Evolutionary conservation across 495 filamentous ascomycete genomes (phyloP).

Genomic region (Hyphodiscus hymeniophilus): DNA sequence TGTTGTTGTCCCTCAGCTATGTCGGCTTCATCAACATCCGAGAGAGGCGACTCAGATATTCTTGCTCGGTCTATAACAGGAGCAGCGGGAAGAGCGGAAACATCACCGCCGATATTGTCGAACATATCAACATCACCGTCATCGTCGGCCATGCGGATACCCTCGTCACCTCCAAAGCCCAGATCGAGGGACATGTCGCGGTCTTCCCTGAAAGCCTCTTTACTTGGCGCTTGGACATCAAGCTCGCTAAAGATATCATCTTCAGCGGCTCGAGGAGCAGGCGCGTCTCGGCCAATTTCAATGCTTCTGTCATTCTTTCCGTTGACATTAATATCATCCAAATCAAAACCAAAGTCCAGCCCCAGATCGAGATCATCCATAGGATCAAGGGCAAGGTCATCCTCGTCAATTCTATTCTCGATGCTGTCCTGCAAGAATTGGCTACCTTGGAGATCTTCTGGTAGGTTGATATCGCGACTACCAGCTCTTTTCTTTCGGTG

Average conservation of each 20-base stretch:
- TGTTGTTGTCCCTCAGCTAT: conserved; percentile 40
- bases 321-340: conserved; percentile 29
- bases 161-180: conserved; percentile 39
- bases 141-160: conserved; percentile 48
- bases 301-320: conserved; percentile 53
- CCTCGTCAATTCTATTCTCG: conserved; percentile 33
- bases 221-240: conserved; percentile 26
- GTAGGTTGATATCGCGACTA: conserved; percentile 56
- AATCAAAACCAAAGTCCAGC: conserved; percentile 50
- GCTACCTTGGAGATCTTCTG: conserved; percentile 51
- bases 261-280: conserved; percentile 51
- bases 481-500: conserved; percentile 48
- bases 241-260: conserved; percentile 68
- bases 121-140: conserved; percentile 52
- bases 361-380: conserved; percentile 48
- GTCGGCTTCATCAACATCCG: conserved; percentile 53
- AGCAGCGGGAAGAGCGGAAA: conserved; percentile 30
- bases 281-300: conserved; percentile 79
- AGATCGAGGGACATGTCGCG: conserved; percentile 36
- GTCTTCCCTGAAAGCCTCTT: conserved; percentile 31
- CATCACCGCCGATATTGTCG: conserved; percentile 37
- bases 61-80: conserved; percentile 31
- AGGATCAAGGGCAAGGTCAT: conserved; percentile 39
- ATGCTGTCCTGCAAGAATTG: conserved; percentile 61
- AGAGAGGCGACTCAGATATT: conserved; percentile 64